Base-by-base conservation (phyloP, 192 early-diverging fungal species). In the Haplosporangium gracile region DNA sequence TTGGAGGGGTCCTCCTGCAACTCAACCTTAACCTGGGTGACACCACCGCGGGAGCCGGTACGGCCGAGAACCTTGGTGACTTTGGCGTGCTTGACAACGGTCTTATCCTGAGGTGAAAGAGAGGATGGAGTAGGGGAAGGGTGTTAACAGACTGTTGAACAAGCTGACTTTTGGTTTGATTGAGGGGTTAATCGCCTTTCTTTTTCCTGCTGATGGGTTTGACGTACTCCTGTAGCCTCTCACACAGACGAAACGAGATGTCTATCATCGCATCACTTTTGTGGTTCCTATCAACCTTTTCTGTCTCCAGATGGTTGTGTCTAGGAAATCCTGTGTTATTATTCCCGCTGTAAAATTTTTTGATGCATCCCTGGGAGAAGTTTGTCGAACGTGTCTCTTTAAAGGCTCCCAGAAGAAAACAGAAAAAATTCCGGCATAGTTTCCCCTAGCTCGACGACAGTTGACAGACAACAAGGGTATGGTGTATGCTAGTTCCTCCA, bases 31-130 rank as follows among this genome's bases (percentile, higher is more conserved):
- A 99, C 98, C 91, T 96, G 98, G 88, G 98, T 99, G 90, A 99
- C 98, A 92, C 98, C 98, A 95, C 98, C 98, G 88, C 98, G 98
- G 90, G 98, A 99, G 89, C 98, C 98, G 88, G 98, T 99, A 87
- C 98, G 96, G 91, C 98, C 98, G 88, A 99, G 95, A 82, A 99
- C 96, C 93, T 99, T 98, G 85, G 92, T 95, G 79, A 99, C 98
- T 83, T 92, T 93, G 88, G 97, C 98, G 90, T 97, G 95, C 94
- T 99, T 99, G 80, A 96, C 93, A 88, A 88, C 82, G 76, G 85
- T 86, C 91, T 93, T 92, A 78, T 86, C 84, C 84, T 86, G 84
- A 34, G 11, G 42, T 51, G 75, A 38, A 40, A 16, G 55, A 70
- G 57, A 26, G 55, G 24, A 47, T 13, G 32, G 15, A 43, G 24